Evolutionary conservation across 2,329 filamentous ascomycete species (phyloP), one percentile per base, ranked within the genome.

Genomic region (Penicillium thymicola): DNA sequence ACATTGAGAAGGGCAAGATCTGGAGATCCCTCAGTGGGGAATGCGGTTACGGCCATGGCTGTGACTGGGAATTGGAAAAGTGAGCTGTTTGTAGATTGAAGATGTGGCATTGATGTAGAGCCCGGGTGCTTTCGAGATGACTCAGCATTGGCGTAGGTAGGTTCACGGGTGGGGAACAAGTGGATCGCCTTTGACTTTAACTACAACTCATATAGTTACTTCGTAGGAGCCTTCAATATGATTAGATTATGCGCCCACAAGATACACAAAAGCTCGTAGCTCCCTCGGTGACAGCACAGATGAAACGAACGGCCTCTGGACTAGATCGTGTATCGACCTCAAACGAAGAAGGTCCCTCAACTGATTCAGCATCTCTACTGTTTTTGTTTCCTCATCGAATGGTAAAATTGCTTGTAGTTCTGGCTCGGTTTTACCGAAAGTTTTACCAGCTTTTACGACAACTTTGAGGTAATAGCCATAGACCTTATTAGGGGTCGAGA

Each of bases 1-100:
- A 78, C 66, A 47, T 72, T 76, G 40, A 78, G 67, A n/a, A 72
- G 65, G 25, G 68, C 66, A 37, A 70, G 61, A 36, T 74, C 68
- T 16, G 68, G 63, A 23, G 70, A 62, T 2, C 63, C 58, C 27
- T 57, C 56, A 0, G 59, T 48, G 6, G 61, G 58, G 6, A 63
- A 65, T 21, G 54, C 53, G 7, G 63, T 56, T 27, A 65, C 59
- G 10, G 61, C 37, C 63, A 65, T 64, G 46, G 11, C 38, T 53
- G 48, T n/a, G 21, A 27, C 13, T 45, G 16, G 11, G 16, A 9
- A 28, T 14, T 6, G 48, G 32, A 30, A 37, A 23, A 47, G 14
- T 34, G 41, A 34, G 44, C n/a, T 43, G 40, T 40, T 46, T 40
- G 23, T 6, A 49, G 13, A 21, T 43, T 34, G 30, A 42, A 32